A percentile compares a stretch with the other conserved stretches of the same genome.
These are phyloP conservation scores for Fistulinella cinereoalba DNA, from an alignment of 1,284 basidiomycete genomes.

Conservation along the genomic window DNA sequence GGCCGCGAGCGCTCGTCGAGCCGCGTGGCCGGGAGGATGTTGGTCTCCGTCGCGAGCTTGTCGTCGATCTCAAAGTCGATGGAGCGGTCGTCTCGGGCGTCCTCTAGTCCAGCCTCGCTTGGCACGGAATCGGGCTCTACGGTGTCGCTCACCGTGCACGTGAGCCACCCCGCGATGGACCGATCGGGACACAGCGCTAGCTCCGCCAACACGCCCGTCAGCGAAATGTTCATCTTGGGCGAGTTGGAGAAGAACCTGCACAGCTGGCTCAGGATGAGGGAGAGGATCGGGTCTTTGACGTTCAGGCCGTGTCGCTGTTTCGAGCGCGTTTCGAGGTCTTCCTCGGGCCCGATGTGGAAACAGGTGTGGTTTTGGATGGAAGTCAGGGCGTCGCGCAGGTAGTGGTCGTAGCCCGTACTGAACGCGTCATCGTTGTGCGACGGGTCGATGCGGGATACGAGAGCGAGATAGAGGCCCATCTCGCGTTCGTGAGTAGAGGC, in stretches of 20 bases:
- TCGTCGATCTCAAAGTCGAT: constrained; percentile 72
- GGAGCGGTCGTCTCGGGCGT: constrained; percentile 69
- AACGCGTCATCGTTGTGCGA: constrained; percentile 70
- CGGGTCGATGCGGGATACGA: constrained; percentile 79
- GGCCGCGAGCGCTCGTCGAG: constrained; percentile 72
- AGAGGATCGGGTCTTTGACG: constrained; percentile 75
- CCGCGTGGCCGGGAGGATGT: constrained; percentile 59
- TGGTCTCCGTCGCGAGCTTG: constrained; percentile 56
- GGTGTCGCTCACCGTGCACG: constrained; percentile 51
- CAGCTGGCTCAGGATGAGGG: constrained; percentile 67
- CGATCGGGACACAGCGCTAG: constrained; percentile 82
- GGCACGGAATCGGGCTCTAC: constrained; percentile 19
- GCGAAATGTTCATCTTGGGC: constrained; percentile 83
- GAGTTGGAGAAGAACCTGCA: constrained; percentile 81
- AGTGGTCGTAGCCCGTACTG: constrained; percentile 84
- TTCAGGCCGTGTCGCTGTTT: constrained; percentile 71
- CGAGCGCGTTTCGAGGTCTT: constrained; percentile 39
- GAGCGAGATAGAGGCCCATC: constrained; percentile 76
- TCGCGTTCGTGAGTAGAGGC: constrained; percentile 78
- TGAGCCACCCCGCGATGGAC: constrained; percentile 86
- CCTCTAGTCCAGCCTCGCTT: constrained; percentile 25
- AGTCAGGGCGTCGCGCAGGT: constrained; percentile 75
- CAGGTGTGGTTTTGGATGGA: constrained; percentile 64
- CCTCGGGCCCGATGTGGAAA: constrained; percentile 43
- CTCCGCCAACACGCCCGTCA: constrained; percentile 79